Evolutionary conservation across 179 eudicot genomes (phyloP).

Genomic region (Amaranthus tricolor): DNA sequence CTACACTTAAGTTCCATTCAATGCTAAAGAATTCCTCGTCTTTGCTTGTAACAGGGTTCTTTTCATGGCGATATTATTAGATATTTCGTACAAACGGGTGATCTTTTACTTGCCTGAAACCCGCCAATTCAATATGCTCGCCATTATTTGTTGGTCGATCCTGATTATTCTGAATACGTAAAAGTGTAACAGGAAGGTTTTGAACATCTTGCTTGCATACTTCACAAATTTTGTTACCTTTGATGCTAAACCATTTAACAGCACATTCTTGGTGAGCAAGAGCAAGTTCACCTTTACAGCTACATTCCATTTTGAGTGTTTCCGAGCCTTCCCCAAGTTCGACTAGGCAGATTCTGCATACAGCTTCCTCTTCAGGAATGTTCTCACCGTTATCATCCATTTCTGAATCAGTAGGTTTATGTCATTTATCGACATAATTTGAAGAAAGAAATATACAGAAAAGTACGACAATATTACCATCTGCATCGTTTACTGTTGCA

Average conservation of each 20-base stretch:
- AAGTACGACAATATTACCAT: constrained; percentile 47
- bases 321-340: constrained; percentile 89
- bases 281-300: constrained; percentile 92
- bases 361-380: constrained; percentile 95
- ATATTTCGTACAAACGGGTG: neutral
- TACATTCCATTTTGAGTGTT: constrained; percentile 84
- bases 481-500: constrained; percentile 34
- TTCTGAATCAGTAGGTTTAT: constrained; percentile 34
- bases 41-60: too few species aligned
- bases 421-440: neutral
- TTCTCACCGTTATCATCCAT: constrained; percentile 62
- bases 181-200: constrained; percentile 79
- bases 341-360: constrained; percentile 79
- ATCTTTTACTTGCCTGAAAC: constrained; percentile 62
- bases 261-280: constrained; percentile 90
- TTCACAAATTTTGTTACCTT: constrained; percentile 88
- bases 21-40: too few species aligned
- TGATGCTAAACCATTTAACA: constrained; percentile 86
- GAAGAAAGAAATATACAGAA: neutral
- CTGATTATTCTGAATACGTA: constrained; percentile 67
- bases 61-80: too few species aligned
- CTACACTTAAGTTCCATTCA: too few species aligned
- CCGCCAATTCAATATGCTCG: constrained; percentile 45
- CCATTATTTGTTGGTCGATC: constrained; percentile 29
- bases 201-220: constrained; percentile 81